These are phyloP conservation scores for Hagleromyces aurorensis DNA, from an alignment of 805 yeast species.

Conservation along the genomic window DNA sequence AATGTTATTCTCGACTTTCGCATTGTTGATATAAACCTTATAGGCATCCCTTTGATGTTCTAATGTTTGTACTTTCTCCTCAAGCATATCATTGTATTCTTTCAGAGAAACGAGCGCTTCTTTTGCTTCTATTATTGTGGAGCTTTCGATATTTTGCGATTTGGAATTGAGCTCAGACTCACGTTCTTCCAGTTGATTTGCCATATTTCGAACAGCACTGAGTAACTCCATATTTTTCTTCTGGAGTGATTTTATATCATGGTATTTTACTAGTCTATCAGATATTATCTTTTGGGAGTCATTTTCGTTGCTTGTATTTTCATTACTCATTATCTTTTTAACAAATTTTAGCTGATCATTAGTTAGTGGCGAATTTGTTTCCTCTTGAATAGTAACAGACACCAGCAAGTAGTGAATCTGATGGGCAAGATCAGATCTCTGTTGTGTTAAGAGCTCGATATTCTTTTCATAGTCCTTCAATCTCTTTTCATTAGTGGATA, in stretches of 20 bases:
- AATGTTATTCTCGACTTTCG: neutral
- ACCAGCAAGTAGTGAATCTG: slow-evolving; percentile 73
- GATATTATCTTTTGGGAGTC: slow-evolving; percentile 71
- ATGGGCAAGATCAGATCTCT: slow-evolving; percentile 65
- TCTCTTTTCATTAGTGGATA: slow-evolving; percentile 16
- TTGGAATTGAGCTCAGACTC: slow-evolving; percentile 35
- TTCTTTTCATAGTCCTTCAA: slow-evolving; percentile 30
- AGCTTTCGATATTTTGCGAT: slow-evolving; percentile 31
- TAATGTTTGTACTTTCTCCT: slow-evolving; percentile 44
- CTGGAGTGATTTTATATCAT: slow-evolving; percentile 58
- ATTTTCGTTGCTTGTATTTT: slow-evolving; percentile 33
- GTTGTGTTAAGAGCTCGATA: slow-evolving; percentile 40
- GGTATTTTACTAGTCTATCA: slow-evolving; percentile 66
- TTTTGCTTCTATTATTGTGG: slow-evolving; percentile 54
- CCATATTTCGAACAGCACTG: slow-evolving; percentile 60
- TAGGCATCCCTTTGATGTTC: slow-evolving; percentile 66
- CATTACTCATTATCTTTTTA: slow-evolving; percentile 38
- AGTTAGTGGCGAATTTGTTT: slow-evolving; percentile 53
- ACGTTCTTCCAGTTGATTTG: slow-evolving; percentile 57
- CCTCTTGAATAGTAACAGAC: slow-evolving; percentile 52
- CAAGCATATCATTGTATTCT: slow-evolving; percentile 46
- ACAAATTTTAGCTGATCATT: slow-evolving; percentile 58
- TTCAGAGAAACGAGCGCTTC: slow-evolving; percentile 59
- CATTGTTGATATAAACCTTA: slow-evolving; percentile 22
- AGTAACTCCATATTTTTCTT: slow-evolving; percentile 67